Evolutionary conservation across 768 basidiomycete genomes (phyloP), one percentile per base, ranked within the genome.

Genomic region (Russula griseocarnosa): DNA sequence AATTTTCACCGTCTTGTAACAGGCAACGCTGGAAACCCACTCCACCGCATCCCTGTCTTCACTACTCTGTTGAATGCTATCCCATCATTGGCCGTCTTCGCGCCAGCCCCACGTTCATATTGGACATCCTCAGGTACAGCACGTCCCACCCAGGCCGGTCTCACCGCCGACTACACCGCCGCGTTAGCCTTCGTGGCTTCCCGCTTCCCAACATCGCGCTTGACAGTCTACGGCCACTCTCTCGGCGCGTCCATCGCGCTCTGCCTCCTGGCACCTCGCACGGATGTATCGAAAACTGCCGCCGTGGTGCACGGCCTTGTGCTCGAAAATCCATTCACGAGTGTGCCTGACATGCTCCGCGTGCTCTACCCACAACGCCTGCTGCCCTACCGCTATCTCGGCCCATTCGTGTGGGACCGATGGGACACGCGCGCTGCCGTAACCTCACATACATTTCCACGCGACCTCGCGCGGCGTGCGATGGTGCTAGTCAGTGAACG

Each of bases 11-110:
- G 18, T 5, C 5, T 3, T 24, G 1, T 18, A 24, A 28, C 62
- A 79, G 81, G 80, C n/a, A 83, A 83, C 63, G 79, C 81, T 3
- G 81, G 81, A 2, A 81, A 79, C 42, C 81, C 81, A 0, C 70
- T 82, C 3, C 73, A 75, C 16, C 78, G 82, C 13, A 61, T 81
- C 10, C 79, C 81, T 1, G 70, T 80, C 44, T 82, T 82, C 67
- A 67, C 74, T 57, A 58, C 65, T 20, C 67, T 79, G 4, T 68
- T 78, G 2, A 68, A 56, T 55, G 61, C 66, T 3, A 34, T 70
- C 58, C 67, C 56, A 30, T 52, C 57, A 34, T 54, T 61, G 32
- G 52, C 64, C 69, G 65, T 81, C 61, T 49, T 81, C 47, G 76
- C 80, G 9, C 65, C 78, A 32, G 78, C 81, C 0, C 82, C 82